phyloP scores from a whole-genome alignment of 805 yeast genomes.

The Lachancea mirantina region DNA sequence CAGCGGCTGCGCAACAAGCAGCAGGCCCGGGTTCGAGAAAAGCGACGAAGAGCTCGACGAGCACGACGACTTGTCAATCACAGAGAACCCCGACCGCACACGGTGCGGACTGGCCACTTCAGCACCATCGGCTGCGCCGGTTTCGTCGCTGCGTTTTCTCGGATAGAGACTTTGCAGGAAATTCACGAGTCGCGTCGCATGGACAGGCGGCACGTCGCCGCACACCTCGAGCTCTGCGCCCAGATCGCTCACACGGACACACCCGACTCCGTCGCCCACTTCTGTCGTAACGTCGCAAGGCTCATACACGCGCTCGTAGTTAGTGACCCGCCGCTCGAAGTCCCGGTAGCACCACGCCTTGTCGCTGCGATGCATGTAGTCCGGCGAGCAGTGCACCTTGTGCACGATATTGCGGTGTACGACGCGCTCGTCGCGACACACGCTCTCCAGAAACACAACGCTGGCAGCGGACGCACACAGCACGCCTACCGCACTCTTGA shows the following conservation, averaged over 20 bases:
- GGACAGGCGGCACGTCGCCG: conserved; percentile 1
- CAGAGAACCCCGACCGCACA: conserved; percentile 1
- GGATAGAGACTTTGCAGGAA: conserved; percentile 2
- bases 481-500: conserved; percentile 33
- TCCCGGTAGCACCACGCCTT: conserved; percentile 23
- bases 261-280: background rate
- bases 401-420: conserved; percentile 28
- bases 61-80: conserved; percentile 4
- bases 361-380: conserved; percentile 18
- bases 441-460: conserved; percentile 33
- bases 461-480: conserved; percentile 7
- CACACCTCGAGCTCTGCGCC: conserved; percentile 1
- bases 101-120: too few species aligned
- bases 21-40: conserved; percentile 4
- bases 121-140: too few species aligned
- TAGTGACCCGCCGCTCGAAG: conserved; percentile 41
- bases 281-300: conserved; percentile 20
- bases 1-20: too few species aligned
- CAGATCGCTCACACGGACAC: conserved; percentile 4
- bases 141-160: background rate
- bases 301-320: conserved; percentile 48
- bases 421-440: conserved; percentile 25
- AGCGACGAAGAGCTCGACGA: conserved; percentile 8
- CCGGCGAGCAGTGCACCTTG: conserved; percentile 30
- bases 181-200: conserved; percentile 3